Conservation (phyloP, 768 basidiomycete genomes). For the Mycena indigotica region DNA sequence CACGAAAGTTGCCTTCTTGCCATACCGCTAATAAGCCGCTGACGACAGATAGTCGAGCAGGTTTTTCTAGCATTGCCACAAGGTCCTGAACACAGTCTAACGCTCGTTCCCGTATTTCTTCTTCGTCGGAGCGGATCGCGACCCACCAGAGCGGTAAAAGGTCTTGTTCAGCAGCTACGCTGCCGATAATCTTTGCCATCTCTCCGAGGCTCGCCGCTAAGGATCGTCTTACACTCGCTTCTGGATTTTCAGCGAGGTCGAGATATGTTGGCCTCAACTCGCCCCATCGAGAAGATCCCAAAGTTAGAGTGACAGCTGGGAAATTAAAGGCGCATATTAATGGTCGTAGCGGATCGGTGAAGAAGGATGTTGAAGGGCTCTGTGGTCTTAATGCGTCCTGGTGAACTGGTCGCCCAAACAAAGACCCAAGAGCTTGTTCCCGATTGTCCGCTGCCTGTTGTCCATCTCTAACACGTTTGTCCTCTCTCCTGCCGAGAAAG, state of each 20-base stretch:
- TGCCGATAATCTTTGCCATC: constrained; percentile 82
- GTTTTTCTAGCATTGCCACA: constrained; percentile 51
- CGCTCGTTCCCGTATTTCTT: constrained; percentile 73
- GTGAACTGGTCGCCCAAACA: constrained; percentile 17
- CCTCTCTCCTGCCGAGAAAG: constrained; percentile 68
- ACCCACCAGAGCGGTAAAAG: constrained; percentile 74
- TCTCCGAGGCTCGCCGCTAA: constrained; percentile 89
- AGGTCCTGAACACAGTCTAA: constrained; percentile 67
- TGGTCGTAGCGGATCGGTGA: constrained; percentile 69
- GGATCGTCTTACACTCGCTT: constrained; percentile 69
- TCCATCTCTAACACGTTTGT: constrained; percentile 41
- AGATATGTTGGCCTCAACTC: constrained; percentile 71
- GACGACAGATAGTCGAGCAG: constrained; percentile 49
- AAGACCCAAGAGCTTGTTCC: constrained; percentile 13
- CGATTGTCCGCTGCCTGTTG: constrained; percentile 30
- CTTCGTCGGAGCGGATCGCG: constrained; percentile 55
- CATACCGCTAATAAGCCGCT: constrained; percentile 53
- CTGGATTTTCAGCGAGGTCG: constrained; percentile 60
- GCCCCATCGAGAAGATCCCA: constrained; percentile 76
- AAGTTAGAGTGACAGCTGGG: constrained; percentile 84
- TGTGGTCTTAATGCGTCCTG: constrained; percentile 1
- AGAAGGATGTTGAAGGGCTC: constrained; percentile 46
- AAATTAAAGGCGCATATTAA: constrained; percentile 88
- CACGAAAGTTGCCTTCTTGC: constrained; percentile 57
- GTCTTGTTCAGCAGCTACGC: constrained; percentile 64